phyloP scores from a whole-genome alignment of 2,329 filamentous ascomycete species.

The Aureobasidium subglaciale region DNA sequence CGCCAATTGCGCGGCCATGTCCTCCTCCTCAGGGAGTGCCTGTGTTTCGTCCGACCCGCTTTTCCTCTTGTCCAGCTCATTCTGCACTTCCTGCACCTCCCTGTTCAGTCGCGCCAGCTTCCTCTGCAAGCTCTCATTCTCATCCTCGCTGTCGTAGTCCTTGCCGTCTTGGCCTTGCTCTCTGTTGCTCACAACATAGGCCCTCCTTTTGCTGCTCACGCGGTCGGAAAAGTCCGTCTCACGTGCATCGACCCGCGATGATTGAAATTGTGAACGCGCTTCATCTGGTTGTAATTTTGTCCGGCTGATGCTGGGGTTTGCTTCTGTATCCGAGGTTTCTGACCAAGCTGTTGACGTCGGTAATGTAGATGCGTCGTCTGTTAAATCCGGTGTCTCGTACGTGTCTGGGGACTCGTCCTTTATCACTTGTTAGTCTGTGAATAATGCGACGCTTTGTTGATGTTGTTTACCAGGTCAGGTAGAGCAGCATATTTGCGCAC shows the following conservation, averaged over 20 bases:
- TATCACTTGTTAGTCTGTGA: background rate
- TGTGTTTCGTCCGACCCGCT: slow-evolving; percentile 17
- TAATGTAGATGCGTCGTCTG: slow-evolving; percentile 80
- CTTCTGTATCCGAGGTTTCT: slow-evolving; percentile 30
- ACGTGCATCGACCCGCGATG: slow-evolving; percentile 65
- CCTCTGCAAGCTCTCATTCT: slow-evolving; percentile 67
- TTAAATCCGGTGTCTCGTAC: slow-evolving; percentile 91
- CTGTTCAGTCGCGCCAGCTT: slow-evolving; percentile 76
- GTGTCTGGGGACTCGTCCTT: slow-evolving; percentile 65
- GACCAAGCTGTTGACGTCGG: slow-evolving; percentile 36
- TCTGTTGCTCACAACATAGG: slow-evolving; percentile 68
- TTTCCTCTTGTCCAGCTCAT: slow-evolving; percentile 48
- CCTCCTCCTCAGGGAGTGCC: slow-evolving; percentile 42
- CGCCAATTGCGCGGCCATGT: slow-evolving; percentile 30
- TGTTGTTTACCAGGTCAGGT: slow-evolving; percentile 15
- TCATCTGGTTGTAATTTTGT: slow-evolving; percentile 68
- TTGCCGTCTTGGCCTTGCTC: slow-evolving; percentile 34
- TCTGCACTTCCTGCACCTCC: slow-evolving; percentile 62
- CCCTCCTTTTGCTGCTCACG: slow-evolving; percentile 72
- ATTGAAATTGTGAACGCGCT: slow-evolving; percentile 73
- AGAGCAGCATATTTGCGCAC: slow-evolving; percentile 19
- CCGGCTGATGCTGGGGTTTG: slow-evolving; percentile 57
- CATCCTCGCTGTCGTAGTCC: slow-evolving; percentile 71
- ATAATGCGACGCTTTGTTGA: no score
- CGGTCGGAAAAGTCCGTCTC: slow-evolving; percentile 87